phyloP scores from a whole-genome alignment of 257 asterid species.

The Solanum appendiculatum region DNA sequence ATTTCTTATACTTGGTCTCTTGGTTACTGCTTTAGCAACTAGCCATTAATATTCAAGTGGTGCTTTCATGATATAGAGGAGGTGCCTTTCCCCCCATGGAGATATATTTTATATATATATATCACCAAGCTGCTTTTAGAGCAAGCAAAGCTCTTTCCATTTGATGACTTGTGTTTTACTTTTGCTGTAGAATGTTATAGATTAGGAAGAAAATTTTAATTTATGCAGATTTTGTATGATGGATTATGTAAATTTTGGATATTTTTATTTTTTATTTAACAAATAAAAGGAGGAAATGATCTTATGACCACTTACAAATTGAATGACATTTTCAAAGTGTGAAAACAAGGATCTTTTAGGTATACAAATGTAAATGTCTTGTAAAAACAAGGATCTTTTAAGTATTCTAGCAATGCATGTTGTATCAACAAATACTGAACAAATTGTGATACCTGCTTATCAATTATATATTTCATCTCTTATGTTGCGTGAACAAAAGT shows the following conservation, averaged over 20 bases:
- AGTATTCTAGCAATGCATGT: too few species aligned
- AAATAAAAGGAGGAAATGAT: neutral
- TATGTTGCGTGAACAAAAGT: too few species aligned
- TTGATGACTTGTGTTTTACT: neutral
- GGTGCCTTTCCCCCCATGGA: neutral
- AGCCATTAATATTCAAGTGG: slow-evolving; percentile 38
- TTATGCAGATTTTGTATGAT: neutral
- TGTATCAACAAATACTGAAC: too few species aligned
- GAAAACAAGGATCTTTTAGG: too few species aligned
- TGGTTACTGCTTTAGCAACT: slow-evolving; percentile 88
- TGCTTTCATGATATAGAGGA: neutral
- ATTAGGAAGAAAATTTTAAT: neutral
- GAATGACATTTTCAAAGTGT: too few species aligned
- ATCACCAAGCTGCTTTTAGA: neutral
- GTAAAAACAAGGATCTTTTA: too few species aligned
- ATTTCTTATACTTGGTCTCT: slow-evolving; percentile 77
- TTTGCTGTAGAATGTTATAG: neutral
- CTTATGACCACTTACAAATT: neutral
- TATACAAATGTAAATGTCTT: too few species aligned
- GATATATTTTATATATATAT: too few species aligned
- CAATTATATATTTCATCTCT: too few species aligned
- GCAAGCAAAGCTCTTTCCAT: neutral
- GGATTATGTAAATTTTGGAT: neutral
- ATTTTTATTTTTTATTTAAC: neutral
- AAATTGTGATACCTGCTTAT: too few species aligned